Conservation (phyloP, 2,329 filamentous ascomycete genomes). For the Hysterium pulicare region DNA sequence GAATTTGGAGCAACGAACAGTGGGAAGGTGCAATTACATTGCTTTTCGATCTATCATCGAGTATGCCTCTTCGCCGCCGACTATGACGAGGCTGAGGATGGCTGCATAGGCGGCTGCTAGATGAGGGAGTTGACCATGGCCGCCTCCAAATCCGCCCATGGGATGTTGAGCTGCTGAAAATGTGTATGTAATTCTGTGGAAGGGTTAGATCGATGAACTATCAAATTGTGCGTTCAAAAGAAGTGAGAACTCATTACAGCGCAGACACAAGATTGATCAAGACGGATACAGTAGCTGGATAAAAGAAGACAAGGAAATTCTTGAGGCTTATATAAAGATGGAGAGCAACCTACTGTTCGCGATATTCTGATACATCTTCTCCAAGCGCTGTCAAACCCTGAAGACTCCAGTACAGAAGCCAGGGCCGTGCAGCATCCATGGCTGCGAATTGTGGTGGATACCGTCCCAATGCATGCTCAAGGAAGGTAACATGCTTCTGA, state of each 20-base stretch:
- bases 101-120: slow-evolving; percentile 85
- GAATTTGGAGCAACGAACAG: slow-evolving; percentile 1
- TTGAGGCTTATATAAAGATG: neutral
- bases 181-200: slow-evolving; percentile 62
- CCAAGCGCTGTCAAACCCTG: slow-evolving; percentile 72
- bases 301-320: neutral
- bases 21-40: slow-evolving; percentile 50
- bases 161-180: slow-evolving; percentile 78
- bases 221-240: neutral
- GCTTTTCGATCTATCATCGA: slow-evolving; percentile 73
- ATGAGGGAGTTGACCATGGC: slow-evolving; percentile 87
- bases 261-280: slow-evolving; percentile 1
- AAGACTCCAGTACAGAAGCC: slow-evolving; percentile 92
- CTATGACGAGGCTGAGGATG: slow-evolving; percentile 72
- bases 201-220: slow-evolving; percentile 13
- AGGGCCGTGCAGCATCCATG: slow-evolving; percentile 84
- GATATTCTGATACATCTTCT: slow-evolving; percentile 65
- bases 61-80: slow-evolving; percentile 71
- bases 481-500: slow-evolving; percentile 57
- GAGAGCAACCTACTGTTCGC: slow-evolving; percentile 52
- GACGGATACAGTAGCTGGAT: slow-evolving; percentile 1
- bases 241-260: neutral
- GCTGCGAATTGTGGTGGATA: slow-evolving; percentile 69
- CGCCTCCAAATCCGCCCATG: slow-evolving; percentile 84
- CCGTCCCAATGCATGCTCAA: slow-evolving; percentile 52